Evolutionary conservation across 1,284 basidiomycete species (phyloP).

Genomic region (Coriolopsis trogii): DNA sequence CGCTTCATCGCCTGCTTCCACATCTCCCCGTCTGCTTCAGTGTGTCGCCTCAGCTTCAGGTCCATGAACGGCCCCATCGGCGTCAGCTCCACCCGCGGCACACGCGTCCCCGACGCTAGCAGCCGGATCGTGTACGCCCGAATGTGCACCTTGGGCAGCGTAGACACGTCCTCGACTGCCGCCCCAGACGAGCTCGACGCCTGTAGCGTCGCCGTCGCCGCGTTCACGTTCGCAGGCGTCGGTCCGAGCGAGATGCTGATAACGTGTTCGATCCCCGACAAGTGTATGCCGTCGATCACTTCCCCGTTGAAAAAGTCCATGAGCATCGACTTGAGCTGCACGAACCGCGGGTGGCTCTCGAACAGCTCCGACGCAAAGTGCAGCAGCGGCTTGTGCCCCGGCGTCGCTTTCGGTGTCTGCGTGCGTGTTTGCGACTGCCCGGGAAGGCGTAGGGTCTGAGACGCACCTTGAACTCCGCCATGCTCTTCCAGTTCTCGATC

Average conservation of each 20-base stretch:
- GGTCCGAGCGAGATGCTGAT: slow-evolving; percentile 86
- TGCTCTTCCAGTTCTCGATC: slow-evolving; percentile 78
- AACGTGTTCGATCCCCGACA: slow-evolving; percentile 89
- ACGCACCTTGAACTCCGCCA: slow-evolving; percentile 84
- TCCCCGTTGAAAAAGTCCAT: slow-evolving; percentile 92
- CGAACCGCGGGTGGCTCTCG: slow-evolving; percentile 87
- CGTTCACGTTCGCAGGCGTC: slow-evolving; percentile 53
- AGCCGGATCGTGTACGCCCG: slow-evolving; percentile 84
- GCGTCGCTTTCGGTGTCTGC: slow-evolving; percentile 85
- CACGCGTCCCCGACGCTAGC: slow-evolving; percentile 74
- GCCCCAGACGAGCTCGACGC: slow-evolving; percentile 29
- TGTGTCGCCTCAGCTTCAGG: slow-evolving; percentile 77
- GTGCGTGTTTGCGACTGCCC: background rate
- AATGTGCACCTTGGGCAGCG: slow-evolving; percentile 85
- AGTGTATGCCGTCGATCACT: slow-evolving; percentile 81
- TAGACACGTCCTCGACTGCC: slow-evolving; percentile 43
- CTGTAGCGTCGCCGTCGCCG: slow-evolving; percentile 33
- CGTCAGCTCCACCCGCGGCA: slow-evolving; percentile 81
- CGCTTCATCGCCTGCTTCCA: slow-evolving; percentile 81
- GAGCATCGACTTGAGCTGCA: slow-evolving; percentile 92
- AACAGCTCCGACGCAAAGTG: slow-evolving; percentile 96
- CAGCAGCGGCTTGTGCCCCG: slow-evolving; percentile 92
- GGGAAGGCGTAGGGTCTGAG: background rate
- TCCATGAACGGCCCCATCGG: slow-evolving; percentile 95
- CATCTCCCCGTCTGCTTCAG: slow-evolving; percentile 77